A percentile compares a stretch with the other conserved stretches of the same genome.
phyloP scores from a whole-genome alignment of 2,329 filamentous ascomycete species.

The Ophiostoma perfectum region DNA sequence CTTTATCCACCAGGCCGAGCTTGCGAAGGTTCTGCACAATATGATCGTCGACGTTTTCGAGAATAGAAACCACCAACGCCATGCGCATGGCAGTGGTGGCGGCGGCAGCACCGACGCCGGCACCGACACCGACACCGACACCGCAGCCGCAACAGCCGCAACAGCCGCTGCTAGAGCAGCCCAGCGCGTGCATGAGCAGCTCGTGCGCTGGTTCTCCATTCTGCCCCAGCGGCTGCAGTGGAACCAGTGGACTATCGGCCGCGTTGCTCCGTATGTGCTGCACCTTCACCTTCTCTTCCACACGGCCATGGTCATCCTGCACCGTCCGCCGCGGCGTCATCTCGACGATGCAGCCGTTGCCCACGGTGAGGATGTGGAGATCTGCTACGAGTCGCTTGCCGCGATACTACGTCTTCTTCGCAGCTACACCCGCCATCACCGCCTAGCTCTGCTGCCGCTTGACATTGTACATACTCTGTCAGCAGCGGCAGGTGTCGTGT shows the following conservation, averaged over 20 bases:
- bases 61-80: conserved; percentile 38
- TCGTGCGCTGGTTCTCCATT: conserved; percentile 33
- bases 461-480: conserved; percentile 47
- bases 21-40: conserved; percentile 45
- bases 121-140: background rate
- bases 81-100: background rate
- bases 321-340: conserved; percentile 43
- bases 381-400: conserved; percentile 46
- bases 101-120: background rate
- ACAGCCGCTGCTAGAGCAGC: background rate
- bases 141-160: background rate
- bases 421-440: conserved; percentile 42
- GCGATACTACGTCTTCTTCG: conserved; percentile 43
- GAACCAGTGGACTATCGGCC: conserved; percentile 44
- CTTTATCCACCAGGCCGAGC: conserved; percentile 44
- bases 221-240: conserved; percentile 45
- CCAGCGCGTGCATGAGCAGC: background rate
- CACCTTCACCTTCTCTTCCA: conserved; percentile 48
- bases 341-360: conserved; percentile 38
- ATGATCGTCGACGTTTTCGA: conserved; percentile 42
- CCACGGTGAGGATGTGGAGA: conserved; percentile 43
- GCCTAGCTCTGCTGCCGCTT: conserved; percentile 40
- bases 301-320: conserved; percentile 48
- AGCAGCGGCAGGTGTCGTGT: conserved; percentile 41
- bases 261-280: conserved; percentile 43